Base-by-base conservation (phyloP, 1,284 basidiomycete species). In the Ceratobasidium sp. region DNA sequence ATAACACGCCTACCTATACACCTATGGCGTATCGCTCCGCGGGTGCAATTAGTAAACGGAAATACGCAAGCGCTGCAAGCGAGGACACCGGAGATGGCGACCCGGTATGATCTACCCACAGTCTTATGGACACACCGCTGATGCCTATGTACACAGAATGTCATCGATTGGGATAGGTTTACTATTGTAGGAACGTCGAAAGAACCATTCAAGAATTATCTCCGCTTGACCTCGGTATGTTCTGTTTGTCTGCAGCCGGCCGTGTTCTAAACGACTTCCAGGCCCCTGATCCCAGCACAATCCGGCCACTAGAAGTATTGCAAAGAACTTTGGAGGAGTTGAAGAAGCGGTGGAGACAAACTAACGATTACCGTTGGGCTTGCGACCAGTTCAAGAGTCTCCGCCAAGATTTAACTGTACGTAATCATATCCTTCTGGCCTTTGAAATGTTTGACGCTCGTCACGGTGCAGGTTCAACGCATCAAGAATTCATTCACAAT, bases 401-500 rank as follows among this genome's bases (percentile, higher is more conserved):
- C 78, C 90, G 98, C 62, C 98, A 99, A 83, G 98, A 99, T 84
- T 86, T 99, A 76, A 98, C 96, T 76, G 97, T 97, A 82, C 83
- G 92, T 87, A 51, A 63, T 56, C 77, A 74, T 46, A 69, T 68
- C 51, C 24, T 58, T 16, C 19, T 37, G 71, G 76, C 74, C 43
- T 56, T 58, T 62, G 62, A 74, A 79, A 76, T 64, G 75, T 77
- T 73, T 78, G 46, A 49, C 74, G 37, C 64, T 78, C 41, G 27
- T 71, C 34, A 54, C 76, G 75, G 69, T n/a, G 4, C 79, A 98
- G 96, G 96, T 99, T n/a, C 98, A 99, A 85, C 90, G 97, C 43
- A 98, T 99, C 81, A 98, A 98, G 85, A 99, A 98, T 79, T 94
- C 98, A 73, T 98, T 99, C 80, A 98, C 98, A 0, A 96, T 97